Evolutionary conservation across 2,329 filamentous ascomycete species (phyloP), one percentile per base, ranked within the genome.

Genomic region (Trichoderma arundinaceum): DNA sequence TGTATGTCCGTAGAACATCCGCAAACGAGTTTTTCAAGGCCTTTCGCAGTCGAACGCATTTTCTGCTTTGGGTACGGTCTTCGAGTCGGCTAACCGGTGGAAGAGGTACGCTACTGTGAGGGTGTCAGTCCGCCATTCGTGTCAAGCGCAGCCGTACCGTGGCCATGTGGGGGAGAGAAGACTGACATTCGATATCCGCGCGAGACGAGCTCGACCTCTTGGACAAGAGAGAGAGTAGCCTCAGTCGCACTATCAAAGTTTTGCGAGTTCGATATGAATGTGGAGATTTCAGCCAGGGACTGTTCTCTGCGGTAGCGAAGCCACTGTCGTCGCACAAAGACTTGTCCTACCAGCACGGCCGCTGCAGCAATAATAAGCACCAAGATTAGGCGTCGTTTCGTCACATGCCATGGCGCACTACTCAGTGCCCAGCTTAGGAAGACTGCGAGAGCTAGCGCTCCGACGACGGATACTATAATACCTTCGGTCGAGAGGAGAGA

Each of bases 161-260:
- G 9, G 39, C 22, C 32, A 7, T 48, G 3, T 13, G 28, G 48
- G 51, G 4, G 7, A 12, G 2, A 32, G 15, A 35, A 32, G 43
- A 80, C 88, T 77, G 78, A 92, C 88, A 97, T 83, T 78, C 92
- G 86, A 77, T 96, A 97, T 22, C 94, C 94, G 71, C 94, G 88
- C 35, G 94, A 96, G 32, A 97, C 93, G 38, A 97, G 84, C 79
- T 97, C 94, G n/a, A 97, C 93, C 78, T 97, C 94, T 76, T 97
- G 94, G 68, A 97, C 90, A 67, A 97, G 85, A 43, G 90, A 88
- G 64, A 97, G 82, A 2, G 92, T 90, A 38, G 92, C 90, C 44
- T 89, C 88, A 46, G 87, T 88, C 22, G 90, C 89, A 46, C 89
- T 87, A 77, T 97, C 93, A 71, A 96, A 92, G 57, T 89, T 88